phyloP scores from a whole-genome alignment of 768 basidiomycete genomes.

The Pleurotus cornucopiae region DNA sequence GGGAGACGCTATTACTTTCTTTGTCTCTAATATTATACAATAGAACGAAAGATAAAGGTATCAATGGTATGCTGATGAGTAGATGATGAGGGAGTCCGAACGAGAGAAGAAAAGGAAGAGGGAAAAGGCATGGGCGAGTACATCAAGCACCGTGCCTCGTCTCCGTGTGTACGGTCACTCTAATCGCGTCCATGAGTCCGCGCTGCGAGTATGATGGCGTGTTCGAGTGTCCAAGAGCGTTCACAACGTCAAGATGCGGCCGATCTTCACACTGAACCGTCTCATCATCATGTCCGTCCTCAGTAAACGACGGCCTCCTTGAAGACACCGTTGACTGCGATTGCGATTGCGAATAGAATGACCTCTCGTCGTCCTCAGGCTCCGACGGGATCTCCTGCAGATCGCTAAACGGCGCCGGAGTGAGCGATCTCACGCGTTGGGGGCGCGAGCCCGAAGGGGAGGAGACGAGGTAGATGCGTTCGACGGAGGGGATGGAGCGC shows the following conservation, averaged over 20 bases:
- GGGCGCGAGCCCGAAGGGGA: not conserved
- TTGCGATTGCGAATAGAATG: not conserved
- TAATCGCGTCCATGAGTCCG: not conserved
- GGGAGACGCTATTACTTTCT: too few species aligned
- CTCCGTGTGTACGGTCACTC: constrained; percentile 5
- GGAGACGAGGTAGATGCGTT: constrained; percentile 3
- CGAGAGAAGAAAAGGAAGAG: too few species aligned
- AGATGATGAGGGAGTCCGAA: too few species aligned
- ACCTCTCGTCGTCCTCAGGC: not conserved
- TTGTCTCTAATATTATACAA: too few species aligned
- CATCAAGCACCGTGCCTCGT: constrained; percentile 1
- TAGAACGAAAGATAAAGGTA: too few species aligned
- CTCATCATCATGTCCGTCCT: not conserved
- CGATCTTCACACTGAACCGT: not conserved
- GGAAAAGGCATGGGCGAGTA: too few species aligned
- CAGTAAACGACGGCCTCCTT: not conserved
- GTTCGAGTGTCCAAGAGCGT: not conserved
- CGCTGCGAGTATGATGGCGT: not conserved
- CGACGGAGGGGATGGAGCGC: not conserved
- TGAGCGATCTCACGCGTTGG: not conserved
- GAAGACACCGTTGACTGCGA: not conserved
- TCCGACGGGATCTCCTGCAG: constrained; percentile 2
- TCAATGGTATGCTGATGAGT: too few species aligned
- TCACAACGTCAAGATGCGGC: not conserved
- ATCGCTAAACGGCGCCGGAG: constrained; percentile 6